phyloP scores from a whole-genome alignment of 1,139 yeast species.

The Taphrina confusa region DNA sequence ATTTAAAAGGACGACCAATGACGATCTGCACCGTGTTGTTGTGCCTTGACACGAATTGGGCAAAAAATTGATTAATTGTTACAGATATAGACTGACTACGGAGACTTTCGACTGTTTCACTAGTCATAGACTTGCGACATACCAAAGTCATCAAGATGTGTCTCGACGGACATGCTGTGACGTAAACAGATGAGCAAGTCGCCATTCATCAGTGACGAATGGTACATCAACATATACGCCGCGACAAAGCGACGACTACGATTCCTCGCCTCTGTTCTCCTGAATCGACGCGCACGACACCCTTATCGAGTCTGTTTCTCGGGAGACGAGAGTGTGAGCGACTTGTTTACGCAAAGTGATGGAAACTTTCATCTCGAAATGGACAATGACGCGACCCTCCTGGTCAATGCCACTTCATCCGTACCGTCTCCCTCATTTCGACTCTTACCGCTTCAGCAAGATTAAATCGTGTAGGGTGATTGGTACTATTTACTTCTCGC shows the following conservation, averaged over 20 bases:
- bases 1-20: neutral
- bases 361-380: neutral
- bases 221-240: conserved; percentile 8
- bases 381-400: neutral
- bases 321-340: neutral
- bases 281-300: neutral
- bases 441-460: neutral
- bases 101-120: too few relatives aligned
- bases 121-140: too few relatives aligned
- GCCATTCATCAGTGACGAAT: conserved; percentile 3
- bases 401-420: neutral
- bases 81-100: too few relatives aligned
- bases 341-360: neutral
- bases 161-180: too few relatives aligned
- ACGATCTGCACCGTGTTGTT: too few relatives aligned
- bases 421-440: neutral
- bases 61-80: too few relatives aligned
- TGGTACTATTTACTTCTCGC: neutral
- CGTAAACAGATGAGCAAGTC: neutral
- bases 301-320: neutral
- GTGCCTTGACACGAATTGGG: too few relatives aligned
- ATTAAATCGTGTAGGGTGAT: neutral
- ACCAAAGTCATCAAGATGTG: too few relatives aligned
- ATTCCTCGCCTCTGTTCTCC: neutral
- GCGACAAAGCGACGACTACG: neutral